Conservation (phyloP, 1,284 basidiomycete genomes). For the Ganoderma meredithae region DNA sequence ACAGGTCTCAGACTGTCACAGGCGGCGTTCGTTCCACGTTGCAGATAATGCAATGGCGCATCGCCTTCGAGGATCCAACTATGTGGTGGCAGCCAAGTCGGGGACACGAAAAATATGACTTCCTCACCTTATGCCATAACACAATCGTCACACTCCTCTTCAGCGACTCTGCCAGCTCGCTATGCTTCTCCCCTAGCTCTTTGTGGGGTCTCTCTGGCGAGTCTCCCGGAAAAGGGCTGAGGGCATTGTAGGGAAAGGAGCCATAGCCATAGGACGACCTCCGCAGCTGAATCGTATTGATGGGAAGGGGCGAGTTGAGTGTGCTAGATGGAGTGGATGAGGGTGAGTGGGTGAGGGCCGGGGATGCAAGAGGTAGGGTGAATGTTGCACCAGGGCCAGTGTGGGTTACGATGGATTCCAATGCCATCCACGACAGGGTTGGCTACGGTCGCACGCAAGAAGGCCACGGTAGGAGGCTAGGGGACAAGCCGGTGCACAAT, state of each 20-base stretch:
- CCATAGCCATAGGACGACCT: constrained; percentile 12
- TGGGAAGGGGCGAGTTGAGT: constrained; percentile 22
- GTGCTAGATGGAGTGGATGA: constrained; percentile 16
- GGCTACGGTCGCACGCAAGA: not conserved
- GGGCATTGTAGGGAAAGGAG: not conserved
- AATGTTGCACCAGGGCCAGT: constrained; percentile 20
- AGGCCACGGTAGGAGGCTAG: not conserved
- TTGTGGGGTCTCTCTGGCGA: constrained; percentile 21
- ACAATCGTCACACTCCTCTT: constrained; percentile 63
- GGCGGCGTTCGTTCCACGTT: not conserved
- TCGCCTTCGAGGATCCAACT: not conserved
- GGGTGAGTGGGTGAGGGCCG: constrained; percentile 17
- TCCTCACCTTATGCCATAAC: constrained; percentile 70
- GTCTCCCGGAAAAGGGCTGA: constrained; percentile 1
- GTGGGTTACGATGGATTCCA: constrained; percentile 17
- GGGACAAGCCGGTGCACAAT: not conserved
- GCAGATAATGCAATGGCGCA: not conserved
- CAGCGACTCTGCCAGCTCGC: constrained; percentile 39
- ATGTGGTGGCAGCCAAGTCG: not conserved
- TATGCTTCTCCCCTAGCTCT: constrained; percentile 35
- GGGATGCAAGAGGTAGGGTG: constrained; percentile 20
- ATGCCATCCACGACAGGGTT: constrained; percentile 15
- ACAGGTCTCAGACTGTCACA: no score
- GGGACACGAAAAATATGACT: not conserved
- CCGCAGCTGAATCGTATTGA: constrained; percentile 9